phyloP scores from a whole-genome alignment of 306 rosid species.

The Astragalus glycyphyllos region DNA sequence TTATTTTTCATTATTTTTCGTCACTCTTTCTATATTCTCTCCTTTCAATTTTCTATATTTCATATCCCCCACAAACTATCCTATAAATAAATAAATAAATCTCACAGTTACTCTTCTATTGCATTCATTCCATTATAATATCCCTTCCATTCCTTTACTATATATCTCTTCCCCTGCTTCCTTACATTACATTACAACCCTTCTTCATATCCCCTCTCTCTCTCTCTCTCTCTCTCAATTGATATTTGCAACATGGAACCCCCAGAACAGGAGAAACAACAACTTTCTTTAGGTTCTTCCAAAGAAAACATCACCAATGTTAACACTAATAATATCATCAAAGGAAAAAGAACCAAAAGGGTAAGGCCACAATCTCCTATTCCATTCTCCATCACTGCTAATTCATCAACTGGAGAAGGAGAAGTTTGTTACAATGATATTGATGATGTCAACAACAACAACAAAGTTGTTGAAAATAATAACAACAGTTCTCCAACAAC shows the following conservation, averaged over 20 bases:
- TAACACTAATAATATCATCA: conserved; percentile 25
- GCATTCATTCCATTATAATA: conserved; percentile 36
- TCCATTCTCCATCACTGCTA: conserved; percentile 58
- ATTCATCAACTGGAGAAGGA: conserved; percentile 54
- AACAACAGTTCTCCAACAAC: conserved; percentile 47
- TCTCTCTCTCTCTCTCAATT: conserved; percentile 21
- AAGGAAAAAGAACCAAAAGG: conserved; percentile 94
- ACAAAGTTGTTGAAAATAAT: not conserved
- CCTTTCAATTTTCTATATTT: conserved; percentile 38
- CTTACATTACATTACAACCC: conserved; percentile 50
- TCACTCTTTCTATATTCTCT: conserved; percentile 50
- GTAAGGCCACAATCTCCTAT: conserved; percentile 85
- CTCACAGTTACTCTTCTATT: conserved; percentile 66
- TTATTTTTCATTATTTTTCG: conserved; percentile 52
- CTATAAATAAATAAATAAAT: conserved; percentile 47
- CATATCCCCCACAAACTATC: conserved; percentile 5
- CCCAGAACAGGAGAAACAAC: too few species aligned
- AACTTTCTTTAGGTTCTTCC: conserved; percentile 54
- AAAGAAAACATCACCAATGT: conserved; percentile 55
- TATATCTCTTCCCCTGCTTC: conserved; percentile 60
- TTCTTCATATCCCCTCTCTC: conserved; percentile 30
- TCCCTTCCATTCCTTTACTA: conserved; percentile 35
- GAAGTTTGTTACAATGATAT: conserved; percentile 24
- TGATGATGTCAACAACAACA: not conserved
- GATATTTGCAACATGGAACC: conserved; percentile 69